These are phyloP conservation scores for Hyphopichia burtonii DNA, from an alignment of 1,139 yeast species.

Conservation along the genomic window DNA sequence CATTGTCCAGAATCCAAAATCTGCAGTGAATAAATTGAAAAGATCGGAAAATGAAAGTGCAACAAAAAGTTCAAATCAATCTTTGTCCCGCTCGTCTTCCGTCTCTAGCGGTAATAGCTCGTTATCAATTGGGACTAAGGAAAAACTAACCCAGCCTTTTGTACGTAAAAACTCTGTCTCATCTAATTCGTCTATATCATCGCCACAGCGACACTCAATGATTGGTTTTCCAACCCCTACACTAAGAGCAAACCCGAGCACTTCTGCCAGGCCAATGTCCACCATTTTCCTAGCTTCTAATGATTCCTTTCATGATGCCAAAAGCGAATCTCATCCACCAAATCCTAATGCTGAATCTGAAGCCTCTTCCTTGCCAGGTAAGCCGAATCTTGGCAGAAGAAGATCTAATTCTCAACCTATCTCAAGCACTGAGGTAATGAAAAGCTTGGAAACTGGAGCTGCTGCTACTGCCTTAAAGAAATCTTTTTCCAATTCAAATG, in stretches of 20 bases:
- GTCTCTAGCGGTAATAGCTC: conserved; percentile 14
- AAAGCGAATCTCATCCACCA: not conserved
- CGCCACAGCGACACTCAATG: conserved; percentile 19
- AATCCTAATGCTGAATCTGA: not conserved
- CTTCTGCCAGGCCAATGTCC: conserved; percentile 26
- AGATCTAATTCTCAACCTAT: conserved; percentile 44
- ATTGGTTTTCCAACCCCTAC: conserved; percentile 8
- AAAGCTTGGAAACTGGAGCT: conserved; percentile 17
- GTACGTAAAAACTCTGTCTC: conserved; percentile 1
- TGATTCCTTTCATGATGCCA: conserved; percentile 12
- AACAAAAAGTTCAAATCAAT: not conserved
- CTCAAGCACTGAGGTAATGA: conserved; percentile 7
- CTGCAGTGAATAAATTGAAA: conserved; percentile 17
- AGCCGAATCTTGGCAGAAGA: conserved; percentile 20
- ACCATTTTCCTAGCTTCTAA: conserved; percentile 24
- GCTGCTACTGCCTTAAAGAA: conserved; percentile 34
- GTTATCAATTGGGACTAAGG: not conserved
- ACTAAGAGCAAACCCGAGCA: conserved; percentile 3
- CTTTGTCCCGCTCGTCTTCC: conserved; percentile 11
- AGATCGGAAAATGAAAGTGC: not conserved
- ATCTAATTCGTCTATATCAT: conserved; percentile 14
- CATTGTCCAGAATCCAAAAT: not conserved
- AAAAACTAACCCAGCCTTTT: not conserved
- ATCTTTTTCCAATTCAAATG: conserved; percentile 10
- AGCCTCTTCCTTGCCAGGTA: not conserved